Base-by-base conservation (phyloP, 331 rosid species). In the Pyracantha coccinea region DNA sequence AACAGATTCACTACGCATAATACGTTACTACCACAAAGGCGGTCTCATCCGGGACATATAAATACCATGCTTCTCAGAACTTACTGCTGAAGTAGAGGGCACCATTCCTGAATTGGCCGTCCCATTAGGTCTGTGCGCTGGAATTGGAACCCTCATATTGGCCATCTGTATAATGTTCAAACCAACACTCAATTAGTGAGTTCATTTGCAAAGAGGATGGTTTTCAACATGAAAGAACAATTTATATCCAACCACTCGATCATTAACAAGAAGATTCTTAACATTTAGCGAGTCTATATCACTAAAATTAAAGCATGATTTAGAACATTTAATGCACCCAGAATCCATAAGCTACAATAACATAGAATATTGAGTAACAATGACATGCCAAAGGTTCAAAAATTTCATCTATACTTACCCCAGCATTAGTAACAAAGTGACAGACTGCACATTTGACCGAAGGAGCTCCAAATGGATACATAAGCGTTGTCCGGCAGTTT, bases 401-500 rank as follows among this genome's bases (percentile, higher is more conserved):
- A n/a, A 66, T 2, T 19, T 50, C 3, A 68, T 57, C 52, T 62
- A 58, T 81, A 90, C 99, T 92, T 84, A 94, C 98, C 73, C 81
- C 85, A 79, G 83, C 87, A 62, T 87, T 88, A 58, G 99, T 94
- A 65, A 88, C 83, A 73, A 29, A 86, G 5, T 84, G 88, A 80
- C 87, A 88, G 68, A 94, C 79, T 62, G 97, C 99, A 76, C 99
- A 94, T 81, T 94, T 94, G 81, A 94, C 99, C 25, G 99, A 94
- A 29, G 99, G 96, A 78, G 99, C 97, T 67, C 99, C 99, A 76
- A 79, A 89, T 1, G 99, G 97, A 83, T 90, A 94, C 93, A 94
- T 85, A 77, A 94, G 96, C 9, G 86, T 89, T 57, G 97, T 94
- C 72, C 97, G 91, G 86, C 99, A 94, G 82, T 85, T 94, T 74